Conservation (phyloP, 768 basidiomycete genomes). For the Amanita pseudoporphyria region DNA sequence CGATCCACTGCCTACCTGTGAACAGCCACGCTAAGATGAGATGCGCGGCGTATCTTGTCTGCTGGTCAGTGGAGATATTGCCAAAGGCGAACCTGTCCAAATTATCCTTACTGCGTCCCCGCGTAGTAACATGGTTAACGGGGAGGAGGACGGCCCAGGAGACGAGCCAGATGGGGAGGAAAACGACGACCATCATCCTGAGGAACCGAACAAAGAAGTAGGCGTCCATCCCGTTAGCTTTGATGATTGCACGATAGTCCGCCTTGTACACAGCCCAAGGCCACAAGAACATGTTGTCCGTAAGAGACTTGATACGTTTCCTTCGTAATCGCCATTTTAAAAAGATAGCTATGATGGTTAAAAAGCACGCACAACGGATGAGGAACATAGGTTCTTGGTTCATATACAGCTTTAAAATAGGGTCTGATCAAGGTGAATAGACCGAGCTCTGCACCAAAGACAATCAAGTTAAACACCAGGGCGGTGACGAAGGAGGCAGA, state of each 20-base stretch:
- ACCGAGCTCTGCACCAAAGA: constrained; percentile 61
- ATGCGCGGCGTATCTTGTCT: constrained; percentile 67
- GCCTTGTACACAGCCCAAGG: constrained; percentile 51
- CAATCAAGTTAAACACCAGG: constrained; percentile 69
- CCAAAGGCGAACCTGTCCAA: constrained; percentile 76
- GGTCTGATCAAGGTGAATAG: constrained; percentile 79
- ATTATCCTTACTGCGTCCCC: constrained; percentile 34
- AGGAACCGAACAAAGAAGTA: constrained; percentile 92
- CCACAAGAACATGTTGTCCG: constrained; percentile 49
- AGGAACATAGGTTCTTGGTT: constrained; percentile 69
- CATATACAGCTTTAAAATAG: constrained; percentile 83
- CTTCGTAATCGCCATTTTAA: constrained; percentile 21
- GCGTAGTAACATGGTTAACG: constrained; percentile 47
- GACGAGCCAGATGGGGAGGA: constrained; percentile 87
- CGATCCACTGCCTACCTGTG: constrained; percentile 45
- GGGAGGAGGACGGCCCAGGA: constrained; percentile 86
- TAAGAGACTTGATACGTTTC: constrained; percentile 49
- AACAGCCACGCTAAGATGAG: constrained; percentile 67
- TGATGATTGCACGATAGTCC: constrained; percentile 52
- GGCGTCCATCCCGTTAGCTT: constrained; percentile 77
- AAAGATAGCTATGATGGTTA: neutral
- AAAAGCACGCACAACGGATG: constrained; percentile 27
- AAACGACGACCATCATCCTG: constrained; percentile 71
- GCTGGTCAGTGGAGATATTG: constrained; percentile 46
- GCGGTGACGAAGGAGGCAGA: constrained; percentile 78